These are phyloP conservation scores for Penicillium alfredii DNA, from an alignment of 495 filamentous ascomycete species.

Conservation along the genomic window DNA sequence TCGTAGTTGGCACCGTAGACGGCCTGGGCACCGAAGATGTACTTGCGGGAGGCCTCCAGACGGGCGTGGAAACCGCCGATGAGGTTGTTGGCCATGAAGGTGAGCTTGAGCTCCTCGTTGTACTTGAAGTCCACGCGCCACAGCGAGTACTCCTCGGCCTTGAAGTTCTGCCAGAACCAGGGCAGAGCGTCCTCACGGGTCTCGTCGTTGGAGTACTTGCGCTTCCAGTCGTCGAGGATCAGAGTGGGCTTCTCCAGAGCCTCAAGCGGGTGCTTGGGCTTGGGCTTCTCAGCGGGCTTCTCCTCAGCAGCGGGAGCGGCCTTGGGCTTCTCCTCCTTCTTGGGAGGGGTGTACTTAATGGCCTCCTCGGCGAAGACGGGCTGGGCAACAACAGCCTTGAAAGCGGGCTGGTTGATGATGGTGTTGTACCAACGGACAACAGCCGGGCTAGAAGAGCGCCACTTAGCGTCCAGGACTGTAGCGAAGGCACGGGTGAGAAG, in stretches of 20 bases:
- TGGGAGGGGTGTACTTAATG: constrained; percentile 82
- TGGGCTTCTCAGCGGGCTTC: constrained; percentile 66
- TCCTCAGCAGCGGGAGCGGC: constrained; percentile 55
- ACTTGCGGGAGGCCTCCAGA: constrained; percentile 97
- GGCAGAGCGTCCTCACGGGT: constrained; percentile 75
- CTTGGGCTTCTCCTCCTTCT: constrained; percentile 75
- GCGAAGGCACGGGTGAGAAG: constrained; percentile 47
- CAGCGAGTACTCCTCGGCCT: constrained; percentile 88
- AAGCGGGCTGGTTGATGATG: constrained; percentile 84
- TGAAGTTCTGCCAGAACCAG: constrained; percentile 97
- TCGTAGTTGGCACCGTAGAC: constrained; percentile 85
- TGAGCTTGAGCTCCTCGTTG: constrained; percentile 91
- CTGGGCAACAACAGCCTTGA: constrained; percentile 68
- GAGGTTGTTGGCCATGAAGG: constrained; percentile 97
- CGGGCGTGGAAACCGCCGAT: constrained; percentile 95
- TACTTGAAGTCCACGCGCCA: constrained; percentile 96
- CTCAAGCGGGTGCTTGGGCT: constrained; percentile 95
- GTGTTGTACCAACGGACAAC: constrained; percentile 92
- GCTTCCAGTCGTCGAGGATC: constrained; percentile 94
- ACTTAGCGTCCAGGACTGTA: constrained; percentile 24
- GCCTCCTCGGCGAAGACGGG: constrained; percentile 74
- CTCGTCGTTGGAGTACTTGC: constrained; percentile 95
- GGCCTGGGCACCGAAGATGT: constrained; percentile 86
- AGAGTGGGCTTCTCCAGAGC: constrained; percentile 73
- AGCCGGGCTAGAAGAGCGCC: constrained; percentile 68